Conservation (phyloP, 768 basidiomycete genomes). For the Mycena vitilis region DNA sequence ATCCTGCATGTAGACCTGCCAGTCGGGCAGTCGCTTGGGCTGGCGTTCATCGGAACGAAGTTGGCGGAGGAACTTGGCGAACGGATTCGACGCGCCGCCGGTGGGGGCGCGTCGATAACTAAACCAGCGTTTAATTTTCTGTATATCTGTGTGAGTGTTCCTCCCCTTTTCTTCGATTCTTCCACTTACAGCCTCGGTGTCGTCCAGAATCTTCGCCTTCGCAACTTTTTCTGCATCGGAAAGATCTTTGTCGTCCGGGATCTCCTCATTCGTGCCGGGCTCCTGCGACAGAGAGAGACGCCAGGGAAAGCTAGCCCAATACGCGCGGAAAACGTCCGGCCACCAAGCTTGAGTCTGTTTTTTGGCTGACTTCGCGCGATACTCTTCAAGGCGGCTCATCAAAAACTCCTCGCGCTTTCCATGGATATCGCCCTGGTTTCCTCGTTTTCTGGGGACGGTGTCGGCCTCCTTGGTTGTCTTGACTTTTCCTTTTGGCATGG, state of each 20-base stretch:
- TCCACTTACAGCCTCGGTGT: too few species aligned
- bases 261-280: too few species aligned
- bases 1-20: slow-evolving; percentile 1
- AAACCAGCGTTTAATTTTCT: background rate
- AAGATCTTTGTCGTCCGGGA: too few species aligned
- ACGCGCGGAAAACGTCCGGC: too few species aligned
- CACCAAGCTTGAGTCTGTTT: too few species aligned
- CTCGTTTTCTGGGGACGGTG: background rate
- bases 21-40: background rate
- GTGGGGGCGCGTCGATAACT: background rate
- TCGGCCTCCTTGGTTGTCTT: background rate
- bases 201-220: too few species aligned
- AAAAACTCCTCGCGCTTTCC: background rate
- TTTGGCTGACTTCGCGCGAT: too few species aligned
- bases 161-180: too few species aligned
- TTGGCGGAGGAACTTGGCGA: background rate
- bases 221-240: too few species aligned
- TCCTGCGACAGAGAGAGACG: too few species aligned
- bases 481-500: background rate
- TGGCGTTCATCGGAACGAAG: background rate
- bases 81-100: background rate
- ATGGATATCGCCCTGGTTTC: background rate
- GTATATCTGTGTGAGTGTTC: too few species aligned
- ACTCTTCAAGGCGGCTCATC: background rate
- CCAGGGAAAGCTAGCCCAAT: too few species aligned